phyloP scores from a whole-genome alignment of 176 grass and related monocot species.

The Leersia perrieri region DNA sequence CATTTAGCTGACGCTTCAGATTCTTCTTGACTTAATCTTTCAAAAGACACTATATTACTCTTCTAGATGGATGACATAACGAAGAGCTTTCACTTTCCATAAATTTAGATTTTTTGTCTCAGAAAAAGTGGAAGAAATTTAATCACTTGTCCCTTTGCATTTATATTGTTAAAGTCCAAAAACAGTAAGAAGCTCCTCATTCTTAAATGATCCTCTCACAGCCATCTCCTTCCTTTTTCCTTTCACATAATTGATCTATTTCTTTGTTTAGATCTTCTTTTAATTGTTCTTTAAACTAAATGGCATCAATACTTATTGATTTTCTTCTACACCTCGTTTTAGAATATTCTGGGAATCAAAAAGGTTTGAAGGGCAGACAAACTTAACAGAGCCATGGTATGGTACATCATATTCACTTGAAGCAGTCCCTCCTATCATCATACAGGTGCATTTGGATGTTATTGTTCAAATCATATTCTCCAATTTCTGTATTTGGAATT shows the following conservation, averaged over 20 bases:
- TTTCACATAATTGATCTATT: conserved; percentile 1
- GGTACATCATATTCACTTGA: conserved; percentile 77
- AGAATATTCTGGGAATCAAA: conserved; percentile 98
- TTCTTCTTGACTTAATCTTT: background rate
- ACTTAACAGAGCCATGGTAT: conserved; percentile 87
- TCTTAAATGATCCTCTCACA: conserved; percentile 6
- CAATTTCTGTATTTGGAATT: background rate
- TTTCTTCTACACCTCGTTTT: conserved; percentile 28
- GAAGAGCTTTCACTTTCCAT: conserved; percentile 1
- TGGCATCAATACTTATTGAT: background rate
- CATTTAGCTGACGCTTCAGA: conserved; percentile 6
- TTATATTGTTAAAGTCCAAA: background rate
- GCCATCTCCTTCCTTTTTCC: background rate
- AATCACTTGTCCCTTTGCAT: background rate
- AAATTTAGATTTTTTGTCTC: background rate
- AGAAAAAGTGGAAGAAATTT: background rate
- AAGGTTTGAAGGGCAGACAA: conserved; percentile 65
- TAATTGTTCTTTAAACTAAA: background rate
- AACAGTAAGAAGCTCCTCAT: background rate
- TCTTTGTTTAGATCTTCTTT: conserved; percentile 19
- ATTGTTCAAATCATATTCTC: conserved; percentile 11
- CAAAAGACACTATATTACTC: background rate
- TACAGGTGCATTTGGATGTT: conserved; percentile 53
- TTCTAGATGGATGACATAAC: conserved; percentile 6
- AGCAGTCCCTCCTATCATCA: conserved; percentile 45